These are phyloP conservation scores for Sclerotinia minor DNA, from an alignment of 2,329 filamentous ascomycete species.

Conservation along the genomic window DNA sequence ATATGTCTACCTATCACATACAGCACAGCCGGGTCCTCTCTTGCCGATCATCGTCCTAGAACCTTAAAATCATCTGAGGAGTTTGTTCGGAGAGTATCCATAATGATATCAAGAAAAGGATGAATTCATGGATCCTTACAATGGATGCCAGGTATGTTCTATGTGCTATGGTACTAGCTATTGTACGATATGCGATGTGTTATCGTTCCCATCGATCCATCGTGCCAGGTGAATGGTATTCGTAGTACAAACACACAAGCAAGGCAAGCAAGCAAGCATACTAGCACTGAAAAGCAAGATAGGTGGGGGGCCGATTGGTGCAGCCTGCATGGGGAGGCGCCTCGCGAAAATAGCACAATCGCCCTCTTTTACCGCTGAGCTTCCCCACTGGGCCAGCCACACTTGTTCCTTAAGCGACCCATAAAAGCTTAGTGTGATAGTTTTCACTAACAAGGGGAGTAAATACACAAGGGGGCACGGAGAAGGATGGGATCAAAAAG, in stretches of 20 bases:
- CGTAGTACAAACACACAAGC: conserved; percentile 5
- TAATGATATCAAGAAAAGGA: not conserved
- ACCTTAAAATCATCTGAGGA: not conserved
- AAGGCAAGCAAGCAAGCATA: conserved; percentile 28
- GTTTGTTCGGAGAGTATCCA: not conserved
- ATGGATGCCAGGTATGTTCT: conserved; percentile 9
- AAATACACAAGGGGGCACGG: conserved; percentile 15
- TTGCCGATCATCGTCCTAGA: conserved; percentile 14
- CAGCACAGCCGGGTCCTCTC: conserved; percentile 5
- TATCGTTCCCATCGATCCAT: conserved; percentile 16
- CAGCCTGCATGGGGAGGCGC: conserved; percentile 39
- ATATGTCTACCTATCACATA: conserved; percentile 10
- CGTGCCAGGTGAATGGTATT: conserved; percentile 19
- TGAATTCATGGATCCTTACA: conserved; percentile 13
- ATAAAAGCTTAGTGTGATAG: not conserved
- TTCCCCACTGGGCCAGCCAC: conserved; percentile 34
- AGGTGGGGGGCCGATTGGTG: conserved; percentile 37
- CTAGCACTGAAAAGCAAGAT: conserved; percentile 21
- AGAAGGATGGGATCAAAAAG: conserved; percentile 20
- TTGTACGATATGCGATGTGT: conserved; percentile 16
- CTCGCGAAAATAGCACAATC: conserved; percentile 41
- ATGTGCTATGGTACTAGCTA: conserved; percentile 10
- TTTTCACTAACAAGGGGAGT: conserved; percentile 12
- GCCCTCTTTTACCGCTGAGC: conserved; percentile 19
- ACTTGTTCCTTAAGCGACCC: conserved; percentile 28